A percentile compares a stretch with the other conserved stretches of the same genome.
Conservation (phyloP, 2,329 filamentous ascomycete genomes). For the Ascochyta fabae region DNA sequence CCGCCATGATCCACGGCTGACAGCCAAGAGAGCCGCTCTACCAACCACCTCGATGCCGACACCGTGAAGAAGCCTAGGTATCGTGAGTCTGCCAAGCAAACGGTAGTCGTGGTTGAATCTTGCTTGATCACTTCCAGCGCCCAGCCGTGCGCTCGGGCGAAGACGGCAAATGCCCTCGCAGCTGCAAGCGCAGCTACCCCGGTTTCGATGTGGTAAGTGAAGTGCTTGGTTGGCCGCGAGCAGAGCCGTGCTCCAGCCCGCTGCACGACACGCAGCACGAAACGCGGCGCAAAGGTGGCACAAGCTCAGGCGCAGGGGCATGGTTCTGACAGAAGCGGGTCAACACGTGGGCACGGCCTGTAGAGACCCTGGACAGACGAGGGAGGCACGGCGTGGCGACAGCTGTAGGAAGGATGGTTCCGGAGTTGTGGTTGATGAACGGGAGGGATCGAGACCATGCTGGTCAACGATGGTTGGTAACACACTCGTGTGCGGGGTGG, state of each 20-base stretch:
- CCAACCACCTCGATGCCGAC: conserved; percentile 1
- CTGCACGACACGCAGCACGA: conserved; percentile 18
- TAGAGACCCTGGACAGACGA: conserved; percentile 8
- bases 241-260: conserved; percentile 16
- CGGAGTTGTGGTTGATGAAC: conserved; percentile 17
- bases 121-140: neutral
- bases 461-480: conserved; percentile 6
- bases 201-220: conserved; percentile 19
- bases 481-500: conserved; percentile 5
- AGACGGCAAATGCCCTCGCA: conserved; percentile 1
- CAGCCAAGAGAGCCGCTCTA: conserved; percentile 14
- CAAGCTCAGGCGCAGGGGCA: conserved; percentile 10
- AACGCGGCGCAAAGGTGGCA: conserved; percentile 9
- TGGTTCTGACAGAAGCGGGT: conserved; percentile 9
- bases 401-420: conserved; percentile 11
- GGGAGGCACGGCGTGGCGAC: conserved; percentile 12
- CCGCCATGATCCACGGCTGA: conserved; percentile 1
- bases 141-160: conserved; percentile 8
- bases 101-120: neutral
- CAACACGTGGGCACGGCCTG: conserved; percentile 15
- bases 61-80: neutral
- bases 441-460: conserved; percentile 8
- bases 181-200: conserved; percentile 6
- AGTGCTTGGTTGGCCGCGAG: conserved; percentile 13
- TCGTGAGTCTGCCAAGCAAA: conserved; percentile 6